Conservation (phyloP, 805 yeast species). For the Metschnikowia shivogae region DNA sequence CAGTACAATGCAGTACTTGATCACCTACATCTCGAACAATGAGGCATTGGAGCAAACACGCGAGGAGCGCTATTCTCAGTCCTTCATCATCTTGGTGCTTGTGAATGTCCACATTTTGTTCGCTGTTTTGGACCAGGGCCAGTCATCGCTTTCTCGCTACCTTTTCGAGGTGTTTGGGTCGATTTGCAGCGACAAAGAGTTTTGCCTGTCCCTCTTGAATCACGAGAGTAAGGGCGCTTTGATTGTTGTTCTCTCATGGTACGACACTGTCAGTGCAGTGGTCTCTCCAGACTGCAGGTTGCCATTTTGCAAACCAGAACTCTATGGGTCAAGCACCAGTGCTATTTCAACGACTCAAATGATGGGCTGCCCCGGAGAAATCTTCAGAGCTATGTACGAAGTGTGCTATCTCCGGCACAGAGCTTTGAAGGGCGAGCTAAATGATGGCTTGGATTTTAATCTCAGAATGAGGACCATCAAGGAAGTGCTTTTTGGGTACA, state of each 20-base stretch:
- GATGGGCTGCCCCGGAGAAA: constrained; percentile 62
- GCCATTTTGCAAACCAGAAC: constrained; percentile 49
- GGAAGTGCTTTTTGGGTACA: constrained; percentile 35
- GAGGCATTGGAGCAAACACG: constrained; percentile 6
- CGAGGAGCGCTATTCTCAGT: constrained; percentile 11
- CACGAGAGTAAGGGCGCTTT: constrained; percentile 48
- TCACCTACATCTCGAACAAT: constrained; percentile 33
- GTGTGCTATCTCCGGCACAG: constrained; percentile 39
- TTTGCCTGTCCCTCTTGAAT: constrained; percentile 40
- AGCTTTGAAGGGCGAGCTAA: constrained; percentile 7
- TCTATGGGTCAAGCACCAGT: constrained; percentile 47
- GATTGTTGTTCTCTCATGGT: constrained; percentile 54
- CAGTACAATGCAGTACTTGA: constrained; percentile 52
- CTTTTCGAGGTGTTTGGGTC: constrained; percentile 48
- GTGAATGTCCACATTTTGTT: constrained; percentile 53
- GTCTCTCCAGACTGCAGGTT: constrained; percentile 54
- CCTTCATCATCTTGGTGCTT: constrained; percentile 45
- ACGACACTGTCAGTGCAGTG: constrained; percentile 53
- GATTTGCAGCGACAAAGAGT: constrained; percentile 41
- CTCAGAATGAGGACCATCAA: constrained; percentile 31
- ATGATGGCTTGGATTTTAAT: constrained; percentile 9
- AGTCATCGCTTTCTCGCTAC: constrained; percentile 47
- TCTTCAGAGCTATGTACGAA: constrained; percentile 43
- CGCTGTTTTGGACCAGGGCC: constrained; percentile 51
- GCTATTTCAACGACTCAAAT: constrained; percentile 46